Conservation (phyloP, 2,329 filamentous ascomycete species). For the Triangularia verruculosa region DNA sequence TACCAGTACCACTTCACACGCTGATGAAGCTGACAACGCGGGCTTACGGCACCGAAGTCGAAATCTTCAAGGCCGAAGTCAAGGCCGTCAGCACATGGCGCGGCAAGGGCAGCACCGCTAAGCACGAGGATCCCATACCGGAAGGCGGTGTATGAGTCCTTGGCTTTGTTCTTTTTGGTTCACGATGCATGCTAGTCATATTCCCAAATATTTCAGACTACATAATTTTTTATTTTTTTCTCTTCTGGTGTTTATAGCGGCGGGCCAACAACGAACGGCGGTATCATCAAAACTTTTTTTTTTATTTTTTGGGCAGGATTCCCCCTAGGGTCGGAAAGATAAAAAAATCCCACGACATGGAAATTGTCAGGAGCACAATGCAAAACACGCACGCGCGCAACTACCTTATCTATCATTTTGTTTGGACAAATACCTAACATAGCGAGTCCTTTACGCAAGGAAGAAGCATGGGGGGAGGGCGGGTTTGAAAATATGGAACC, state of each 20-base stretch:
- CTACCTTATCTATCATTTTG: not conserved
- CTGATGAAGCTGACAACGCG: slow-evolving; percentile 94
- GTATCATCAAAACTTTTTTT: not conserved
- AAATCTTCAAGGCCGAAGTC: slow-evolving; percentile 85
- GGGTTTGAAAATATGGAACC: not conserved
- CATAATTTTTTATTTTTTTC: not conserved
- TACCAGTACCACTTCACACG: slow-evolving; percentile 95
- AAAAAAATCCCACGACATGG: not conserved
- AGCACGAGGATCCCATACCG: slow-evolving; percentile 65
- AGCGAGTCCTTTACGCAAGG: not conserved
- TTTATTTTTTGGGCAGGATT: not conserved
- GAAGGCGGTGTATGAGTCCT: slow-evolving; percentile 26
- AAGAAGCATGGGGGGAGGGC: not conserved
- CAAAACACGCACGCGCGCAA: not conserved
- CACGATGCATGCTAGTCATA: no score
- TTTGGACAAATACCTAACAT: not conserved
- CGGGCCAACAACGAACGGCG: not conserved
- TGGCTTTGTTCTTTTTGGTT: not conserved
- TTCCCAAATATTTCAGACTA: not conserved
- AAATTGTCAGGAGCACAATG: not conserved
- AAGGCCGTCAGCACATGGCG: slow-evolving; percentile 95
- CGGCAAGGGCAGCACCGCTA: slow-evolving; percentile 87
- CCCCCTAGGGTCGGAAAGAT: not conserved
- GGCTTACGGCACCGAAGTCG: slow-evolving; percentile 89
- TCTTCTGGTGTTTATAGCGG: not conserved